A percentile compares a stretch with the other conserved stretches of the same genome.
phyloP scores from a whole-genome alignment of 2,329 filamentous ascomycete species.

The Lecanicillium sp. region DNA sequence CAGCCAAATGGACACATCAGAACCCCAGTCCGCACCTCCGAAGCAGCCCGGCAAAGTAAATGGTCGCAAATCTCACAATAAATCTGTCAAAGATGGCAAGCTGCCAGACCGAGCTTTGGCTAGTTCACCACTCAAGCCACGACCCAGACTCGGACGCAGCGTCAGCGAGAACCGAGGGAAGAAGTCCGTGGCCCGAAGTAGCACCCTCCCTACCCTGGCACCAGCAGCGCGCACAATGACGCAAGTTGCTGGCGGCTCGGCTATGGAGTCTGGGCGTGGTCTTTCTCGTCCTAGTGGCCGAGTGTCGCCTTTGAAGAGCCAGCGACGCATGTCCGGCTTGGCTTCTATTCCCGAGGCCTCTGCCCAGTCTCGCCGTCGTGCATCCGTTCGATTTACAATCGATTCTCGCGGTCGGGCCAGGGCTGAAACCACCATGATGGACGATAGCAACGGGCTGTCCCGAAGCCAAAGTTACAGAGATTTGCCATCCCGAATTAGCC shows the following conservation, averaged over 20 bases:
- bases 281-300: slow-evolving; percentile 35
- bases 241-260: slow-evolving; percentile 21
- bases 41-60: slow-evolving; percentile 16
- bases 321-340: slow-evolving; percentile 41
- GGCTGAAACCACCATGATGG: slow-evolving; percentile 41
- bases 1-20: slow-evolving; percentile 18
- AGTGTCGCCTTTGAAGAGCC: slow-evolving; percentile 43
- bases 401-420: slow-evolving; percentile 52
- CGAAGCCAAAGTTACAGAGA: slow-evolving; percentile 22
- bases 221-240: slow-evolving; percentile 32
- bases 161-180: slow-evolving; percentile 45
- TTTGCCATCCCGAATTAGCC: slow-evolving; percentile 23
- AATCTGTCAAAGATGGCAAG: slow-evolving; percentile 32
- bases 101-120: slow-evolving; percentile 30
- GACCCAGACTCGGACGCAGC: slow-evolving; percentile 45
- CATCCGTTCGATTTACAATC: slow-evolving; percentile 55
- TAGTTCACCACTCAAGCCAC: slow-evolving; percentile 44
- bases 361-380: slow-evolving; percentile 34
- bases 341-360: slow-evolving; percentile 49
- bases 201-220: slow-evolving; percentile 37
- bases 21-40: neutral
- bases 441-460: slow-evolving; percentile 19
- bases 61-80: slow-evolving; percentile 35
- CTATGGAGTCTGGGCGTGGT: slow-evolving; percentile 25
- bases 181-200: slow-evolving; percentile 27